Evolutionary conservation across 768 basidiomycete species (phyloP).

Genomic region (Psilocybe subaeruginosa): DNA sequence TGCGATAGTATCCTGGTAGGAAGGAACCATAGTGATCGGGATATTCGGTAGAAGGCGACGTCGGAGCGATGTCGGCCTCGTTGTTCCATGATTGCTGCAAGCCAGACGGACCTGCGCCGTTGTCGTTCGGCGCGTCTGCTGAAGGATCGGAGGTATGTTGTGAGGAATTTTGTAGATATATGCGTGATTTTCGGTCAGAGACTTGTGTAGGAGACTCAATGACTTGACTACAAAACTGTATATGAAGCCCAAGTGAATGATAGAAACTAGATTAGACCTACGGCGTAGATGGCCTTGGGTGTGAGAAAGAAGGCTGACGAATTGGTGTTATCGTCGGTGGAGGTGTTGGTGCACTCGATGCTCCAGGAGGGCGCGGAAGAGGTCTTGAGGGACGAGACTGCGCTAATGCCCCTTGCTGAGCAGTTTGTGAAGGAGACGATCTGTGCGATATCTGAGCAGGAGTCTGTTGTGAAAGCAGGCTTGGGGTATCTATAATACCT

Average conservation of each 20-base stretch:
- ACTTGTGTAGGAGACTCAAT: slow-evolving; percentile 1
- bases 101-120: slow-evolving; percentile 19
- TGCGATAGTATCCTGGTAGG: slow-evolving; percentile 24
- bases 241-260: neutral
- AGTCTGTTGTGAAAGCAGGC: slow-evolving; percentile 7
- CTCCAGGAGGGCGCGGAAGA: slow-evolving; percentile 20
- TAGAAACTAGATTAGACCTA: slow-evolving; percentile 8
- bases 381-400: slow-evolving; percentile 16
- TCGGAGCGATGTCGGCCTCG: slow-evolving; percentile 14
- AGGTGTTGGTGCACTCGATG: slow-evolving; percentile 1
- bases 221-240: slow-evolving; percentile 1
- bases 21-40: slow-evolving; percentile 22
- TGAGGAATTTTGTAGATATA: slow-evolving; percentile 5
- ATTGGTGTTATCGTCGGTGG: neutral
- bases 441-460: neutral
- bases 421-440: slow-evolving; percentile 3
- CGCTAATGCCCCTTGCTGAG: neutral
- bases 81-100: slow-evolving; percentile 6
- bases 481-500: slow-evolving; percentile 12
- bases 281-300: slow-evolving; percentile 14
- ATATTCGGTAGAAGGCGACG: slow-evolving; percentile 25
- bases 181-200: slow-evolving; percentile 15
- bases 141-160: slow-evolving; percentile 5
- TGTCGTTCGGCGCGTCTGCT: slow-evolving; percentile 4
- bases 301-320: neutral